Conservation (phyloP, 2,329 filamentous ascomycete genomes). For the Periglandula ipomoeae region DNA sequence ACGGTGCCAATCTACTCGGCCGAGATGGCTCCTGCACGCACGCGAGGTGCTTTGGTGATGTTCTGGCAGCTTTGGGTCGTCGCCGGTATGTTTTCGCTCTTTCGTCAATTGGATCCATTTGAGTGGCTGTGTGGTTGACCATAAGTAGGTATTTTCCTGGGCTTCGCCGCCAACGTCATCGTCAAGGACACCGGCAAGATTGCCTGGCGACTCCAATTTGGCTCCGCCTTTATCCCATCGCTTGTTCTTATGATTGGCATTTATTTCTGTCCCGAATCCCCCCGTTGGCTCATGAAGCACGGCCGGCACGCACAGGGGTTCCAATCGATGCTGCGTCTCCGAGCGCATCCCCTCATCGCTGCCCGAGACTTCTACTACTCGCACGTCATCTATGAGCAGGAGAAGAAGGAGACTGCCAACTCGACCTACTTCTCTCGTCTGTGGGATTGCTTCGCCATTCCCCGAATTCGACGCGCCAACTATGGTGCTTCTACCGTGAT, state of each 20-base stretch:
- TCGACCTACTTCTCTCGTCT: conserved; percentile 22
- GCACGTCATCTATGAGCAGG: conserved; percentile 28
- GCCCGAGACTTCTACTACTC: conserved; percentile 47
- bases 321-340: conserved; percentile 36
- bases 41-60: conserved; percentile 70
- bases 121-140: background rate
- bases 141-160: conserved; percentile 30
- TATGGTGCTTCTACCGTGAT: conserved; percentile 71
- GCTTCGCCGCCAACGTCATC: conserved; percentile 43
- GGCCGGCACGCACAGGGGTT: conserved; percentile 47
- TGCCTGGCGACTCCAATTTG: conserved; percentile 50
- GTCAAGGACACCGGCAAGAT: conserved; percentile 40
- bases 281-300: conserved; percentile 57
- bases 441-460: conserved; percentile 54
- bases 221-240: conserved; percentile 43
- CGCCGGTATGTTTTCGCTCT: conserved; percentile 5
- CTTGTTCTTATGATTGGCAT: conserved; percentile 44
- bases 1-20: conserved; percentile 64
- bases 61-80: conserved; percentile 48
- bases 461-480: conserved; percentile 60
- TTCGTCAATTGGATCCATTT: too few species aligned
- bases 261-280: conserved; percentile 53
- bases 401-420: conserved; percentile 19
- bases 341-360: conserved; percentile 43
- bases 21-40: conserved; percentile 56